These are phyloP conservation scores for Carex cristatella DNA, from an alignment of 176 grass and related monocot species.

Conservation along the genomic window DNA sequence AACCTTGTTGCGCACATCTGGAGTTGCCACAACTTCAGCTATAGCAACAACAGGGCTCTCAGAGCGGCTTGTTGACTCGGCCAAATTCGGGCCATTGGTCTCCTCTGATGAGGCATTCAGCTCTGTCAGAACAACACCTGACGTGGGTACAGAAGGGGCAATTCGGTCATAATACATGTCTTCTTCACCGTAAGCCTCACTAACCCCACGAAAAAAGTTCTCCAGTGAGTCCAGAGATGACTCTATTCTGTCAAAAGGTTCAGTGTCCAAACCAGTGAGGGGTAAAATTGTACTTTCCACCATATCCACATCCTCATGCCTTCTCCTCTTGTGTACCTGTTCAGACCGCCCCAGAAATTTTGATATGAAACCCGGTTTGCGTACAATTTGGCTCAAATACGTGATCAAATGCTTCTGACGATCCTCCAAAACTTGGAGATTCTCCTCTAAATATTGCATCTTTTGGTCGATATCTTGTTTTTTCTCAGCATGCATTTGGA, in stretches of 20 bases:
- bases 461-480: slow-evolving; percentile 53
- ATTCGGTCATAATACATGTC: slow-evolving; percentile 52
- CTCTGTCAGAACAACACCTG: slow-evolving; percentile 52
- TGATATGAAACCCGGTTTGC: slow-evolving; percentile 46
- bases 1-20: slow-evolving; percentile 40
- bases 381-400: slow-evolving; percentile 52
- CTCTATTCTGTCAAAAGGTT: slow-evolving; percentile 87
- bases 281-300: slow-evolving; percentile 35
- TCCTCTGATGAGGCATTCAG: slow-evolving; percentile 55
- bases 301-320: slow-evolving; percentile 38
- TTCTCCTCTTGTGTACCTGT: slow-evolving; percentile 66
- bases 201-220: slow-evolving; percentile 65
- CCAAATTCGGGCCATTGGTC: slow-evolving; percentile 45
- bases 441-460: slow-evolving; percentile 85
- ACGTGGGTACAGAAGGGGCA: slow-evolving; percentile 32
- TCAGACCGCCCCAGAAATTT: slow-evolving; percentile 42
- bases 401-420: slow-evolving; percentile 47
- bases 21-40: slow-evolving; percentile 24
- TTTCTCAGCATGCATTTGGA: slow-evolving; percentile 53
- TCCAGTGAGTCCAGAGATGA: slow-evolving; percentile 79
- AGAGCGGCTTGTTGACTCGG: slow-evolving; percentile 51
- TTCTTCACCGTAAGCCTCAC: slow-evolving; percentile 48
- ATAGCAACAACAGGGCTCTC: slow-evolving; percentile 45
- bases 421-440: slow-evolving; percentile 45
- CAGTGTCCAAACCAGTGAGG: slow-evolving; percentile 32